Percentiles rank a stretch among this genome's conserved stretches.
phyloP scores from a whole-genome alignment of 768 basidiomycete genomes.

The Trametes cingulata region DNA sequence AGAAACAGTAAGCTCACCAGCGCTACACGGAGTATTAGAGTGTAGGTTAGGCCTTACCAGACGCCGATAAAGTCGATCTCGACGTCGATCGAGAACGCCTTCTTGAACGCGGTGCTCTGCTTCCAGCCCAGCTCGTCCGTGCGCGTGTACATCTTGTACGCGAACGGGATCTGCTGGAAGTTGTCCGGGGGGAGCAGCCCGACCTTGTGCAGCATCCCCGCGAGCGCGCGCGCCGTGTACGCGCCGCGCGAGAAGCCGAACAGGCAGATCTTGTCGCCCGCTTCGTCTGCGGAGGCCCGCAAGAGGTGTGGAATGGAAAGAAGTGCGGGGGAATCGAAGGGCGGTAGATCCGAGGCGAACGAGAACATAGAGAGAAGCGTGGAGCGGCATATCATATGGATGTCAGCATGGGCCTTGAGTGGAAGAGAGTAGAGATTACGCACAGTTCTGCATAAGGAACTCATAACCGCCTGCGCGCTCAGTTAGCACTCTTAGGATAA shows the following conservation, averaged over 20 bases:
- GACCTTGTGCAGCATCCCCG: constrained; percentile 76
- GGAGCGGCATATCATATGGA: background rate
- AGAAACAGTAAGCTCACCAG: background rate
- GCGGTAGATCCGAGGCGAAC: background rate
- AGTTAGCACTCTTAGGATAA: background rate
- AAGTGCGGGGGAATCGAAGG: background rate
- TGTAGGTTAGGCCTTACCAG: constrained; percentile 51
- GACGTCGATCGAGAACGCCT: constrained; percentile 71
- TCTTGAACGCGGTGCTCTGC: constrained; percentile 70
- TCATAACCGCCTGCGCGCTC: constrained; percentile 60
- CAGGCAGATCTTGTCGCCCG: constrained; percentile 76
- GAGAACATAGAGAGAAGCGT: background rate
- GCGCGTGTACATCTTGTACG: constrained; percentile 69
- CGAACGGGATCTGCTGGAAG: constrained; percentile 77
- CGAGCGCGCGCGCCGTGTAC: constrained; percentile 67
- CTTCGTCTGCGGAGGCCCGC: constrained; percentile 45
- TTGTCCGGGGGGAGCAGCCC: constrained; percentile 71
- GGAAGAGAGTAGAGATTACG: constrained; percentile 21
- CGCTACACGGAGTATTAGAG: background rate
- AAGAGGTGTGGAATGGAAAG: background rate
- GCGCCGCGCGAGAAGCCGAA: constrained; percentile 84
- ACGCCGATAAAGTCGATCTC: constrained; percentile 74
- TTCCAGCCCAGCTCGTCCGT: constrained; percentile 60
- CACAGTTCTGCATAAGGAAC: constrained; percentile 78
- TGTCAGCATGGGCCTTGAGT: background rate